Base-by-base conservation (phyloP, 345 rosid species). In the Hibiscus syriacus region DNA sequence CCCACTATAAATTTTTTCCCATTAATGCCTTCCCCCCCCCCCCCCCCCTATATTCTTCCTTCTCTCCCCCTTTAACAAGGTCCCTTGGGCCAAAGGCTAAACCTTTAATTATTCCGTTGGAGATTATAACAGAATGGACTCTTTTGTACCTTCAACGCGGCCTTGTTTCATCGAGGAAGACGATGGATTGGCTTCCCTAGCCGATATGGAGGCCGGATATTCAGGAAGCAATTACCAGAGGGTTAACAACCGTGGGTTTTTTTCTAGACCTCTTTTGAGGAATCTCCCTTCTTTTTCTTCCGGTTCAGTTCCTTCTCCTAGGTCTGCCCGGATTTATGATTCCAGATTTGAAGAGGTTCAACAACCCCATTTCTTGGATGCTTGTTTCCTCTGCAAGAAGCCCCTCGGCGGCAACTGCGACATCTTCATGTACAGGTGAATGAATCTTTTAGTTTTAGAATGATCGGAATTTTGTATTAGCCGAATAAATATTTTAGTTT, bases 361-460 rank as follows among this genome's bases (percentile, higher is more conserved):
- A 4, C 86, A 54, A 9, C 85, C 84, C 60, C 74, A 82, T 77
- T 86, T 86, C 77, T 53, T 86, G 73, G 87, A 80, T 57, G 55
- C 83, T 16, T 86, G 92, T 72, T 81, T 73, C 48, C 83, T 66
- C 45, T 86, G 92, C 83, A 82, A 81, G 71, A 86, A 82, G 34
- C 78, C 79, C 3, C 80, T 86, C 3, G 82, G 84, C 25, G 70
- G 61, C 56, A 79, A 82, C 83, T 76, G 69, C 29, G 92, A 86
- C 79, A 86, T 86, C 81, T 86, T 82, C 74, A 86, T 84, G 92
- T 86, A 86, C 79, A 84, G 88, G 92, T 86, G n/a, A n/a, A n/a
- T n/a, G n/a, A n/a, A n/a, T n/a, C n/a, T 38, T 45, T 8, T 4
- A 5, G 6, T 13, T 0, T 60, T 22, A 12, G 5, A 38, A 22